These are phyloP conservation scores for Raffaelea ambrosiae DNA, from an alignment of 2,329 filamentous ascomycete genomes.

Conservation along the genomic window DNA sequence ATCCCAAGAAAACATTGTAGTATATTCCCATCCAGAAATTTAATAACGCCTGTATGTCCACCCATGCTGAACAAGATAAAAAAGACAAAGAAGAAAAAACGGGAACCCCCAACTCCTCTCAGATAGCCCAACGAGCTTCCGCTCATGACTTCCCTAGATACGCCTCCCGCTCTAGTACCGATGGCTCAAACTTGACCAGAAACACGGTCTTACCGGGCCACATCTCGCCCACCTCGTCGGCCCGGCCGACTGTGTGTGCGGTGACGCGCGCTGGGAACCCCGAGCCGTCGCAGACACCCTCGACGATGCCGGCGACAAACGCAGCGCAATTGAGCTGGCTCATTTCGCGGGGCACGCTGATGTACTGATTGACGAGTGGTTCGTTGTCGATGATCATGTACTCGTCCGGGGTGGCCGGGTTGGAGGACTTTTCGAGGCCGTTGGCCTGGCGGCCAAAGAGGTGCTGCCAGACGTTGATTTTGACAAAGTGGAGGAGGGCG, in stretches of 20 bases:
- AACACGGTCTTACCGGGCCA: slow-evolving; percentile 97
- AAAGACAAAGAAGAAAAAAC: neutral
- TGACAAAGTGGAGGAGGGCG: slow-evolving; percentile 88
- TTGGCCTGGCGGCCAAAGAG: slow-evolving; percentile 88
- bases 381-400: slow-evolving; percentile 99
- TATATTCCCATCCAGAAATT: neutral
- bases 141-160: slow-evolving; percentile 53
- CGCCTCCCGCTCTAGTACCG: slow-evolving; percentile 85
- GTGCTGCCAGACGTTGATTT: slow-evolving; percentile 83
- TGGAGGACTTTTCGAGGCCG: slow-evolving; percentile 79
- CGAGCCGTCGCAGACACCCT: slow-evolving; percentile 90
- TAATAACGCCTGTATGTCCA: neutral
- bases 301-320: slow-evolving; percentile 88
- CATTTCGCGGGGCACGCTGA: slow-evolving; percentile 92
- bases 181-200: slow-evolving; percentile 82
- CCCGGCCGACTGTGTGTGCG: slow-evolving; percentile 66
- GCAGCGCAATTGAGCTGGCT: slow-evolving; percentile 93
- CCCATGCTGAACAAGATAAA: neutral
- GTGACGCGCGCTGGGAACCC: slow-evolving; percentile 84
- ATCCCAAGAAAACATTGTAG: neutral
- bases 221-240: slow-evolving; percentile 58
- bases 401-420: slow-evolving; percentile 77
- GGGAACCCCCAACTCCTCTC: neutral
- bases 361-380: slow-evolving; percentile 88
- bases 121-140: neutral